Conservation (phyloP, 495 filamentous ascomycete genomes). For the Penicillium bialowiezense region DNA sequence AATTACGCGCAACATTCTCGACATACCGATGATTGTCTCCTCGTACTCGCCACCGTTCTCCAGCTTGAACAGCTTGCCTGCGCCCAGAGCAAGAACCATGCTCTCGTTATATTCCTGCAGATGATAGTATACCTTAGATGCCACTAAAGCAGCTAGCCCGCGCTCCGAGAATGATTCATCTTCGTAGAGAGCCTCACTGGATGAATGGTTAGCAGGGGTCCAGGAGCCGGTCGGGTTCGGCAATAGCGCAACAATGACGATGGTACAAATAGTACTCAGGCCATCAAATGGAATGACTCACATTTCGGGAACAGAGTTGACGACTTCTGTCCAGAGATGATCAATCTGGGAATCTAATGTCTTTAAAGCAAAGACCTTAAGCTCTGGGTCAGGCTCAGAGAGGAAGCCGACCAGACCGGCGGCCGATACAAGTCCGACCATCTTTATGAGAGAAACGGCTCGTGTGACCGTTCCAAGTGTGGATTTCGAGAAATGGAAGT, state of each 20-base stretch:
- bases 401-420: slow-evolving; percentile 94
- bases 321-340: slow-evolving; percentile 95
- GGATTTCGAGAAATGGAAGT: slow-evolving; percentile 13
- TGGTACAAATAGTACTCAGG: background rate
- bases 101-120: slow-evolving; percentile 98
- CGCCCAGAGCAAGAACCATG: slow-evolving; percentile 95
- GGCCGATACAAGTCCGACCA: slow-evolving; percentile 93
- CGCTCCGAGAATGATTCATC: slow-evolving; percentile 92
- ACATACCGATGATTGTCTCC: slow-evolving; percentile 85
- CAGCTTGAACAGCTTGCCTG: slow-evolving; percentile 92
- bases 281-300: slow-evolving; percentile 43
- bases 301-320: slow-evolving; percentile 89
- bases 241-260: slow-evolving; percentile 3
- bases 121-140: slow-evolving; percentile 98
- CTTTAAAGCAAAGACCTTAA: slow-evolving; percentile 91
- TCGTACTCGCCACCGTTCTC: slow-evolving; percentile 93
- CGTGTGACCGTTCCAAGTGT: slow-evolving; percentile 10
- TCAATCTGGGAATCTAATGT: slow-evolving; percentile 94
- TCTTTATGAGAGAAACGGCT: slow-evolving; percentile 37
- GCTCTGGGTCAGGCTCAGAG: slow-evolving; percentile 86
- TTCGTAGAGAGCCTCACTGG: slow-evolving; percentile 94
- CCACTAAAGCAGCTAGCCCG: slow-evolving; percentile 89
- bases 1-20: background rate
- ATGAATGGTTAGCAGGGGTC: slow-evolving; percentile 18
- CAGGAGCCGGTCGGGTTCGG: slow-evolving; percentile 1